Conservation (phyloP, 306 rosid genomes). For the Trifolium subterraneum region DNA sequence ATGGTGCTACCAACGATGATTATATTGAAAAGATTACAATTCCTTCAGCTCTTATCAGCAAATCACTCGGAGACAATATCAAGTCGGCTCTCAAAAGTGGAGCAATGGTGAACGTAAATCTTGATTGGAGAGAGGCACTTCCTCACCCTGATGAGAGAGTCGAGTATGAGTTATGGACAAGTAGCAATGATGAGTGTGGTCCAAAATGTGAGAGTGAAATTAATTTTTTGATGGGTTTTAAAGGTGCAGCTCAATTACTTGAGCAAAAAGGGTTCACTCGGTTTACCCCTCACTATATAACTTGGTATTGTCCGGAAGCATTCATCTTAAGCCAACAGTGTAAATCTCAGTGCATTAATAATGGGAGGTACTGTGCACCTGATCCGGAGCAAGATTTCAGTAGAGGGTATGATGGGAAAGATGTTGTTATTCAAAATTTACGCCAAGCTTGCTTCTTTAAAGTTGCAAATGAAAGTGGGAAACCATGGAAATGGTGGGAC, state of each 20-base stretch:
- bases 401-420: constrained; percentile 85
- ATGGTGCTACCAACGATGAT: constrained; percentile 59
- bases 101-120: constrained; percentile 84
- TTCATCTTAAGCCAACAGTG: constrained; percentile 83
- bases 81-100: constrained; percentile 63
- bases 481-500: constrained; percentile 99
- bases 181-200: constrained; percentile 97
- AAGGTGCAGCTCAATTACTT: constrained; percentile 94
- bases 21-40: constrained; percentile 77
- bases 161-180: constrained; percentile 96
- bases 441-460: constrained; percentile 90
- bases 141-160: constrained; percentile 99
- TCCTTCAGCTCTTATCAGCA: constrained; percentile 91
- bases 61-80: constrained; percentile 77
- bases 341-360: constrained; percentile 88
- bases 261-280: constrained; percentile 87
- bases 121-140: constrained; percentile 98
- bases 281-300: constrained; percentile 89
- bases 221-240: constrained; percentile 73
- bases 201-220: constrained; percentile 85
- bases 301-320: constrained; percentile 96
- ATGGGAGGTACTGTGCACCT: constrained; percentile 95
- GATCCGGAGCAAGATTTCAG: constrained; percentile 95
- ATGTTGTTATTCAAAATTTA: constrained; percentile 87
- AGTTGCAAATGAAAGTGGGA: constrained; percentile 89